phyloP scores from a whole-genome alignment of 441 rosid genomes.

The Pelargonium australe region DNA sequence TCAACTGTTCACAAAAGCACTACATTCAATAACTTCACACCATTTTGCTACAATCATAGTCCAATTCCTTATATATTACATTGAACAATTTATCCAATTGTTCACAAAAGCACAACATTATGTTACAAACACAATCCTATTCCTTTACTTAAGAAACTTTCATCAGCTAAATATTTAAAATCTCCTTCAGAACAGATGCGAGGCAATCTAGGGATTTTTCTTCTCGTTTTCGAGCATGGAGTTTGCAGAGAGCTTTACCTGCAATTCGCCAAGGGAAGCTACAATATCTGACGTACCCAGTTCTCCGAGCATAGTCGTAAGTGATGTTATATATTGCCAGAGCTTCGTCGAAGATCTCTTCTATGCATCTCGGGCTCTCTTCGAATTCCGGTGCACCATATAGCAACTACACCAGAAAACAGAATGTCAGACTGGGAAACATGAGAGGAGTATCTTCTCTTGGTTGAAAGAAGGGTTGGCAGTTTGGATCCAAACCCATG shows the following conservation, averaged over 20 bases:
- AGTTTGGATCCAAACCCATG: background rate
- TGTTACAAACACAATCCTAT: no score
- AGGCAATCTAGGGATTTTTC: constrained; percentile 24
- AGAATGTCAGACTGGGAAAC: background rate
- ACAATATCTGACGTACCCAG: constrained; percentile 14
- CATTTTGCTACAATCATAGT: no score
- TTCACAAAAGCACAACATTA: no score
- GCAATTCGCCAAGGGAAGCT: constrained; percentile 66
- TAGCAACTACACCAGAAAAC: constrained; percentile 30
- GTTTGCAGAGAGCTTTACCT: constrained; percentile 47
- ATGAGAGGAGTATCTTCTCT: background rate
- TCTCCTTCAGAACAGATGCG: constrained; percentile 34
- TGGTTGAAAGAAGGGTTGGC: no score
- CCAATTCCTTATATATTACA: no score
- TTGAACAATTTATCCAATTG: no score
- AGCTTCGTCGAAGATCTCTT: constrained; percentile 46
- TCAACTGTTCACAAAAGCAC: no score
- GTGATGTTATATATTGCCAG: constrained; percentile 42
- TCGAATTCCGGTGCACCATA: constrained; percentile 50
- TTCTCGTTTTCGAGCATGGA: constrained; percentile 22
- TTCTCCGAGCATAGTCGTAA: constrained; percentile 33
- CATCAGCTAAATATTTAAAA: constrained; percentile 9
- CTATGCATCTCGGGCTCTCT: constrained; percentile 29
- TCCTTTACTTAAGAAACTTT: no score
- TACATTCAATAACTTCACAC: no score